Evolutionary conservation across 805 yeast species (phyloP).

Genomic region (Phaffomyces thermotolerans): DNA sequence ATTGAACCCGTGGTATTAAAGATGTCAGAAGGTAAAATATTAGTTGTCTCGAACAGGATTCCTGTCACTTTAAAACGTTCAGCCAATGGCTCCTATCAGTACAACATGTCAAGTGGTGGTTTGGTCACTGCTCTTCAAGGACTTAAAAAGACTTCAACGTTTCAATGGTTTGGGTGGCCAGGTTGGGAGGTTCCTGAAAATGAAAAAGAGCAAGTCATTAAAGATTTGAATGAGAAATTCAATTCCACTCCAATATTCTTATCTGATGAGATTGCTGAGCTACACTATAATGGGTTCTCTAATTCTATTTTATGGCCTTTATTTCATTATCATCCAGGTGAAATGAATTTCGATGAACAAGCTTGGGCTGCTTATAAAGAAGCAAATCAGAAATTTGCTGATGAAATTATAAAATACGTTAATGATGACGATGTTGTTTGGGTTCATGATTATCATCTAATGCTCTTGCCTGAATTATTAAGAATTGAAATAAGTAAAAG

Average conservation of each 20-base stretch:
- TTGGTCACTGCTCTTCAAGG: constrained; percentile 94
- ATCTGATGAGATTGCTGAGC: constrained; percentile 83
- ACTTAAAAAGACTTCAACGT: constrained; percentile 68
- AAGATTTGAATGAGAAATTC: constrained; percentile 68
- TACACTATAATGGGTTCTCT: constrained; percentile 94
- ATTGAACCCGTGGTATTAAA: too few relatives aligned
- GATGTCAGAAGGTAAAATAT: constrained; percentile 42
- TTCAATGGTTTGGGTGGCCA: constrained; percentile 99
- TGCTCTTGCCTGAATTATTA: constrained; percentile 88
- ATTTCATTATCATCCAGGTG: constrained; percentile 98
- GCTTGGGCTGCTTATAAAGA: constrained; percentile 98
- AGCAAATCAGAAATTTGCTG: constrained; percentile 80
- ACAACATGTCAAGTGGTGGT: constrained; percentile 95
- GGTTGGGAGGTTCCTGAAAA: constrained; percentile 77
- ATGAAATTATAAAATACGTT: constrained; percentile 59
- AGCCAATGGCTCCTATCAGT: constrained; percentile 59
- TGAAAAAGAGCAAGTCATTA: constrained; percentile 61
- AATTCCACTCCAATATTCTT: constrained; percentile 87
- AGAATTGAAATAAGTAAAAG: constrained; percentile 48
- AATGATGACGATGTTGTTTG: constrained; percentile 85
- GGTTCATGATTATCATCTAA: constrained; percentile 97
- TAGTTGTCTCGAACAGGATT: constrained; percentile 89
- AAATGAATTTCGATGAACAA: constrained; percentile 93
- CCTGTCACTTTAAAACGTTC: constrained; percentile 85
- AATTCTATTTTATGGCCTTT: constrained; percentile 96